Evolutionary conservation across 208 protist species (phyloP), one percentile per base, ranked within the genome.

Genomic region (Leishmania turanica): DNA sequence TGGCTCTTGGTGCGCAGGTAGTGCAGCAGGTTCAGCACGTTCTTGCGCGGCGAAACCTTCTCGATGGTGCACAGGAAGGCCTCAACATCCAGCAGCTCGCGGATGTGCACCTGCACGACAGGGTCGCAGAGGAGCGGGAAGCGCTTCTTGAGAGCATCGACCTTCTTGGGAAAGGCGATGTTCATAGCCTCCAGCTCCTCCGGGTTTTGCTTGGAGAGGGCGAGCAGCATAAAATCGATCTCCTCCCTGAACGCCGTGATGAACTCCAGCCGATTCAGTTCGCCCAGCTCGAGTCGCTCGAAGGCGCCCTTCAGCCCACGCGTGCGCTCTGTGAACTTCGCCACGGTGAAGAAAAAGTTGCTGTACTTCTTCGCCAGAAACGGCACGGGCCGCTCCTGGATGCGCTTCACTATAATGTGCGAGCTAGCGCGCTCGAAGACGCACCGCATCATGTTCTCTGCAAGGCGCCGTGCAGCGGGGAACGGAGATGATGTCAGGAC

Each of bases 21-120:
- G 84, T 96, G 90, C 49, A 96, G 75, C 49, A 96, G 85, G 79
- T 94, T 94, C 69, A 96, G 81, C 74, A 96, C 92, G 70, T 96
- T 96, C 81, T 91, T 93, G n/a, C 92, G 89, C 31, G 86, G 90
- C 15, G 89, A 91, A 42, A 94, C 83, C 85, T 92, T 93, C 76
- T 96, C 92, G 24, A 96, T 78, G 21, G 89, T 92, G 82, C 90
- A 94, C 19, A 96, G 83, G 54, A 92, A 93, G 4, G 91, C 88
- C 81, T 94, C 91, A 2, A 90, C 84, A 64, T 96, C 92, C 24
- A 94, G 78, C 56, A 94, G 78, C 64, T 96, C 88, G 54, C 79
- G 84, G 19, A 96, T 76, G 54, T 94, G 84, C 75, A 87, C 78
- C 80, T 94, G 91, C 83, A 96, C 84, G 37, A 94, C 84, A 49